Evolutionary conservation across 306 rosid genomes (phyloP), one percentile per base, ranked within the genome.

Genomic region (Ochetophila trinervis): DNA sequence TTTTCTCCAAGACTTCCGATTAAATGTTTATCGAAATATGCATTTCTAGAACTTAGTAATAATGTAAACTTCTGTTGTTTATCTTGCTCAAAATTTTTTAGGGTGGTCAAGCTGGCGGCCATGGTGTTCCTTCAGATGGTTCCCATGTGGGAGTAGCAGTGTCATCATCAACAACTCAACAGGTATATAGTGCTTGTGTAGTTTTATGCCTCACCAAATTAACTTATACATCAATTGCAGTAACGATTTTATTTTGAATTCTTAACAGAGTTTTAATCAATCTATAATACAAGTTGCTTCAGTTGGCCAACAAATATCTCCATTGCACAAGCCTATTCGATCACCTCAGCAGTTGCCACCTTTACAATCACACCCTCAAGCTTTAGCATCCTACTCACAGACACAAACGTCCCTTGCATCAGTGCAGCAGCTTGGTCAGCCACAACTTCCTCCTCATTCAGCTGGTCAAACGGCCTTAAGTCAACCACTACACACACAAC

Each of bases 331-430:
- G 66, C 76, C 80, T 63, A 51, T 72, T 73, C 94, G 76, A 63
- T 84, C 94, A 68, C 87, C 97, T 40, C 91, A 84, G 83, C 84
- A 84, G 58, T 61, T 87, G 66, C 91, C 88, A 56, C 79, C 92
- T 67, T 69, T 62, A 71, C 95, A 78, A 61, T 72, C 72, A 60
- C 68, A 73, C 75, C 80, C 85, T 63, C 90, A 83, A 74, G 66
- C 71, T 49, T 74, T 84, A 4, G 72, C 79, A 49, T 71, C 95
- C 67, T 84, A 85, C 76, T 70, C 89, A 2, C 89, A 79, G 47
- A 58, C 76, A 21, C 84, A 82, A 52, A 19, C 78, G 16, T 56
- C 90, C 40, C 63, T 58, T 58, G 70, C 87, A 78, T 67, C 85
- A 59, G 42, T 74, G 55, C 80, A 78, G 63, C 95, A 74, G 81